Conservation (phyloP, 345 rosid genomes). For the Geranium brycei region DNA sequence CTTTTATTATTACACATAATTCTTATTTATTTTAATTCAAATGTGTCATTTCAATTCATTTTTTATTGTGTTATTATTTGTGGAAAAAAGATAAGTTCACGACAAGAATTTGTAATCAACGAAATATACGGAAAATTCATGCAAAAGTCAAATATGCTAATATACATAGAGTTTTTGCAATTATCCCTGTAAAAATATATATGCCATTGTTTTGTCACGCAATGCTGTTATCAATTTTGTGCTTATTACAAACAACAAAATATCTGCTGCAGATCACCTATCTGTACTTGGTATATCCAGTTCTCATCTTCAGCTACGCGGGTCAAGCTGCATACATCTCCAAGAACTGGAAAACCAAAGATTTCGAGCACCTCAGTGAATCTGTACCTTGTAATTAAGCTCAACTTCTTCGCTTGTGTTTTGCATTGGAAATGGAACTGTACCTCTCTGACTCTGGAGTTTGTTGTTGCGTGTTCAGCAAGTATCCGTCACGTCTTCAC, state of each 20-base stretch:
- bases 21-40: too few species aligned
- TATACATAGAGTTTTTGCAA: too few species aligned
- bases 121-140: too few species aligned
- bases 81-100: too few species aligned
- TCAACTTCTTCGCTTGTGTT: neutral
- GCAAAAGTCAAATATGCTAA: too few species aligned
- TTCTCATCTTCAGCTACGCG: slow-evolving; percentile 33
- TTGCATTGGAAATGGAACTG: neutral
- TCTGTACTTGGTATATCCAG: slow-evolving; percentile 35
- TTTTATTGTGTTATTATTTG: too few species aligned
- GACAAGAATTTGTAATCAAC: too few species aligned
- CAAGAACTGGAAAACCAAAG: slow-evolving; percentile 12
- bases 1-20: too few species aligned
- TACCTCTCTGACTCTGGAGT: neutral
- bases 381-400: slow-evolving; percentile 38
- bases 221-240: too few species aligned
- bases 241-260: neutral
- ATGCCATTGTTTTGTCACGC: neutral
- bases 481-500: slow-evolving; percentile 25
- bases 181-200: too few species aligned
- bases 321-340: slow-evolving; percentile 61
- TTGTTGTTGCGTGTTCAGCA: slow-evolving; percentile 16
- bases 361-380: slow-evolving; percentile 32
- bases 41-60: too few species aligned
- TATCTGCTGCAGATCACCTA: slow-evolving; percentile 32